A percentile compares a stretch with the other conserved stretches of the same genome.
phyloP scores from a whole-genome alignment of 2,329 filamentous ascomycete genomes.

The Hymenoscyphus scutula region DNA sequence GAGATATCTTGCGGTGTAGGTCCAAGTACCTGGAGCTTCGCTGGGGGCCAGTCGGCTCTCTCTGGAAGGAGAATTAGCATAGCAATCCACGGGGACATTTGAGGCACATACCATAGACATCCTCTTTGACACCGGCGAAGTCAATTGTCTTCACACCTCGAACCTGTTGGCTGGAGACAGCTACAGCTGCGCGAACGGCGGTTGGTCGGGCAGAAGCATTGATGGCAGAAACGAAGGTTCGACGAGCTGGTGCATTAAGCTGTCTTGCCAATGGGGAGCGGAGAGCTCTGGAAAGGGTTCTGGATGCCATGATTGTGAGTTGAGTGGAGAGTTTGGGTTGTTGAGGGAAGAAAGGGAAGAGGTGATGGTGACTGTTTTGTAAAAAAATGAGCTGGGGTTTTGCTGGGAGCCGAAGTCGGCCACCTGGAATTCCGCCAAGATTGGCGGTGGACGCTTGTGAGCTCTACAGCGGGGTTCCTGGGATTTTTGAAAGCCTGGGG shows the following conservation, averaged over 20 bases:
- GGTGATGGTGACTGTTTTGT: constrained; percentile 9
- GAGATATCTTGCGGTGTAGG: constrained; percentile 18
- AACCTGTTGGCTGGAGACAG: constrained; percentile 51
- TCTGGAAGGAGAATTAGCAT: constrained; percentile 51
- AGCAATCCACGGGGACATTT: neutral
- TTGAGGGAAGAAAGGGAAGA: neutral
- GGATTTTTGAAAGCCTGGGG: neutral
- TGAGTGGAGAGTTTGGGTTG: constrained; percentile 22
- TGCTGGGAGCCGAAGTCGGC: neutral
- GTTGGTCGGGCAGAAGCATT: constrained; percentile 52
- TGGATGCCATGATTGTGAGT: constrained; percentile 66
- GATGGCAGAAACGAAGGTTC: constrained; percentile 60
- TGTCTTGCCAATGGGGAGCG: constrained; percentile 63
- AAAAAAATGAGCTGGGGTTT: constrained; percentile 22
- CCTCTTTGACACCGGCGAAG: constrained; percentile 91
- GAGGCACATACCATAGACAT: constrained; percentile 74
- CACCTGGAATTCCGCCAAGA: neutral
- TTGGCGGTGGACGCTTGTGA: neutral
- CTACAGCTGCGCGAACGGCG: constrained; percentile 46
- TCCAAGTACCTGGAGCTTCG: constrained; percentile 82
- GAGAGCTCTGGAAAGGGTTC: constrained; percentile 68
- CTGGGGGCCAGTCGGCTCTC: constrained; percentile 96
- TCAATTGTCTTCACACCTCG: constrained; percentile 98
- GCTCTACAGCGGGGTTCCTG: neutral
- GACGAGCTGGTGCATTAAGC: constrained; percentile 58